phyloP scores from a whole-genome alignment of 202 grass and related monocot genomes.

The Eragrostis tef region DNA sequence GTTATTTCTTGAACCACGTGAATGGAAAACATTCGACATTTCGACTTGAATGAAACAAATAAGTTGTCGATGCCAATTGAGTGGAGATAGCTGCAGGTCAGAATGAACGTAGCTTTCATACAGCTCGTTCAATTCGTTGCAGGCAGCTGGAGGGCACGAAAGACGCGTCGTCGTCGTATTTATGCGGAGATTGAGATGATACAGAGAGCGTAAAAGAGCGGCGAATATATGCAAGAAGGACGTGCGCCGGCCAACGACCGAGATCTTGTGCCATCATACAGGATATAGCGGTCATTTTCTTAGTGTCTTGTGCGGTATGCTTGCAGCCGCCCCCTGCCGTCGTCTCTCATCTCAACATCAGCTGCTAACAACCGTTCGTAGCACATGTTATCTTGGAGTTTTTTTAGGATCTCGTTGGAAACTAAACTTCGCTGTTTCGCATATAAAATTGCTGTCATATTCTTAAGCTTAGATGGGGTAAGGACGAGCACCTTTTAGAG shows the following conservation, averaged over 20 bases:
- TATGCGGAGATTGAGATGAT: neutral
- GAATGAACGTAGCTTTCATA: neutral
- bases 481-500: too few relatives aligned
- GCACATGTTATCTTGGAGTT: too few relatives aligned
- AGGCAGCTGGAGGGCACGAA: conserved; percentile 18
- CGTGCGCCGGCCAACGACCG: neutral
- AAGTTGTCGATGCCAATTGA: neutral
- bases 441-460: too few relatives aligned
- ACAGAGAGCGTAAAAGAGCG: neutral
- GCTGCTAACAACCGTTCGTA: too few relatives aligned
- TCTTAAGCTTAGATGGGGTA: too few relatives aligned
- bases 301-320: too few relatives aligned
- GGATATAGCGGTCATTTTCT: neutral
- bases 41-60: neutral
- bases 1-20: neutral
- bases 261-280: neutral
- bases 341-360: too few relatives aligned
- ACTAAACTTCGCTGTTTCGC: too few relatives aligned
- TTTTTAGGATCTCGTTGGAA: too few relatives aligned
- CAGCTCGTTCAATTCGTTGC: conserved; percentile 10
- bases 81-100: neutral
- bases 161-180: neutral
- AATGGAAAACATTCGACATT: too few relatives aligned
- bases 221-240: neutral
- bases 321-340: too few relatives aligned